A percentile compares a stretch with the other conserved stretches of the same genome.
These are phyloP conservation scores for Zopfochytrium polystomum DNA, from an alignment of 371 early-diverging fungal species.

Conservation along the genomic window DNA sequence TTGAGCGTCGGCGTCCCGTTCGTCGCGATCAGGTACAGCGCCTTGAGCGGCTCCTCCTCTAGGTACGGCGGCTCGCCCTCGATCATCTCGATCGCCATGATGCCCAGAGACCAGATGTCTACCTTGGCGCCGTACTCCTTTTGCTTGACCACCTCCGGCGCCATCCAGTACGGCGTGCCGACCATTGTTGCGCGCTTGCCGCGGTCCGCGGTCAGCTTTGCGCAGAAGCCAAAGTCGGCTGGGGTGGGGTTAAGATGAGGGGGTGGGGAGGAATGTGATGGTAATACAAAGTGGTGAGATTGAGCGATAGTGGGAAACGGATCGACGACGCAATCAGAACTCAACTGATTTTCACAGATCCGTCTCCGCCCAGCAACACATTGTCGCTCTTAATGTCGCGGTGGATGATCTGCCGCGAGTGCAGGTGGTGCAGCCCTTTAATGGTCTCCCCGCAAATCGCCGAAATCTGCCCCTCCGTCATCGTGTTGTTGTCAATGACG, in stretches of 20 bases:
- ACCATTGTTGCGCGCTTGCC: conserved; percentile 93
- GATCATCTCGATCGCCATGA: too few relatives aligned
- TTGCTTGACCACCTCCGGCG: conserved; percentile 88
- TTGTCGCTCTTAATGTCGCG: conserved; percentile 98
- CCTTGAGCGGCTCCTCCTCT: conserved; percentile 90
- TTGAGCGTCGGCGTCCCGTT: conserved; percentile 95
- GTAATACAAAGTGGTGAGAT: too few relatives aligned
- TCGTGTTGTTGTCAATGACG: conserved; percentile 88
- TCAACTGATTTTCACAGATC: conserved; percentile 90
- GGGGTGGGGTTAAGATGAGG: conserved; percentile 66
- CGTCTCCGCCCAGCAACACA: conserved; percentile 77
- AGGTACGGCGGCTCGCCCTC: conserved; percentile 99
- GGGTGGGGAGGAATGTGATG: background rate
- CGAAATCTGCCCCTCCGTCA: conserved; percentile 90
- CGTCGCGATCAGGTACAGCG: too few relatives aligned
- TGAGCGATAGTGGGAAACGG: background rate
- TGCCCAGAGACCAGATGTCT: conserved; percentile 98
- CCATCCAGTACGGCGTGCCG: too few relatives aligned
- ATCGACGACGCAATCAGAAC: background rate
- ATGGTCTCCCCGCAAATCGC: conserved; percentile 67
- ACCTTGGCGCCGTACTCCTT: conserved; percentile 89
- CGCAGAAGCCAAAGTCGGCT: conserved; percentile 98
- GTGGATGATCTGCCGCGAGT: conserved; percentile 95
- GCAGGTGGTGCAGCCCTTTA: conserved; percentile 42
- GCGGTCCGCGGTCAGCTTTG: conserved; percentile 79